phyloP scores from a whole-genome alignment of 768 basidiomycete species.

The Cystobasidium ongulense region DNA sequence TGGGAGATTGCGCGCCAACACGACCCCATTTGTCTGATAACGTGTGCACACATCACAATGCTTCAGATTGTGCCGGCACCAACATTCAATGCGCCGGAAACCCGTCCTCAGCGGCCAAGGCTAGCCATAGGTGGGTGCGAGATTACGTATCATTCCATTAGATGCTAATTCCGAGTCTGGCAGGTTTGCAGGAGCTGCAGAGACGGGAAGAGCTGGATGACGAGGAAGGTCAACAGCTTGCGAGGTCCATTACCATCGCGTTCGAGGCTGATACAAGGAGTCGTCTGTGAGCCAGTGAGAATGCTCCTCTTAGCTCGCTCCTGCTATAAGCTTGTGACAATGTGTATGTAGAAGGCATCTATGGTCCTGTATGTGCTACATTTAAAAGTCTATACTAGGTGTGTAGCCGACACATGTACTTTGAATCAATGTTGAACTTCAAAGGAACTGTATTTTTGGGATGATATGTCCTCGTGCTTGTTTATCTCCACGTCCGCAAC shows the following conservation, averaged over 20 bases:
- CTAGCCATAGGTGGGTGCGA: not conserved
- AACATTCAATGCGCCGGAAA: not conserved
- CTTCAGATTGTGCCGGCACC: slow-evolving; percentile 43
- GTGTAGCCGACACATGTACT: not conserved
- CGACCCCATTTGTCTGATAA: not conserved
- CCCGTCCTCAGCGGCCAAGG: not conserved
- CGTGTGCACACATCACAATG: not conserved
- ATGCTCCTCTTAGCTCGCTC: not conserved
- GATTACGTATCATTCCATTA: not conserved
- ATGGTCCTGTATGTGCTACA: not conserved
- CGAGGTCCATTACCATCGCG: not conserved
- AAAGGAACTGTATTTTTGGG: not conserved
- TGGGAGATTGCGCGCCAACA: not conserved
- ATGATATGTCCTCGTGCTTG: not conserved
- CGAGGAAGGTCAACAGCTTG: slow-evolving; percentile 28
- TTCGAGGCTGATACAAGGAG: not conserved
- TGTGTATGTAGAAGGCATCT: not conserved
- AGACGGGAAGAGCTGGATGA: slow-evolving; percentile 29
- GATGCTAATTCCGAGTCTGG: not conserved
- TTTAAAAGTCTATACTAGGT: not conserved
- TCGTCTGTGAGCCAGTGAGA: not conserved
- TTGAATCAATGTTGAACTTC: not conserved
- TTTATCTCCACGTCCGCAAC: not conserved
- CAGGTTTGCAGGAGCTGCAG: slow-evolving; percentile 6
- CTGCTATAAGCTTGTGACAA: not conserved